A percentile compares a stretch with the other conserved stretches of the same genome.
Conservation (phyloP, 2,329 filamentous ascomycete genomes). For the Ceratocystis destructans region DNA sequence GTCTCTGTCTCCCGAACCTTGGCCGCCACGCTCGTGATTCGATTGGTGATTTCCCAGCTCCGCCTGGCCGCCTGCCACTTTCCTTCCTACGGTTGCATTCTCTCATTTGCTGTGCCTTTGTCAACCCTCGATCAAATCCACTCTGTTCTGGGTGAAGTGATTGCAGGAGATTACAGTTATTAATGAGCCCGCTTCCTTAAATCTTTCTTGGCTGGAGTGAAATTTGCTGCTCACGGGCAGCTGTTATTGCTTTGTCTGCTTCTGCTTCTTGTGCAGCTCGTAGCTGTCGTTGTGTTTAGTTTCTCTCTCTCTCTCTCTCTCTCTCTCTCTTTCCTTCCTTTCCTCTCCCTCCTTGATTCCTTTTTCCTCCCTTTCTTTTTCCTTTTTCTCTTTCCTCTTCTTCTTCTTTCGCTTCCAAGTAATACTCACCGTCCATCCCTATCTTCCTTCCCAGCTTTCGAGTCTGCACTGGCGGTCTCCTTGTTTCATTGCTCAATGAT, state of each 20-base stretch:
- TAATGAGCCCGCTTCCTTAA: not conserved
- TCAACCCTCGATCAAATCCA: not conserved
- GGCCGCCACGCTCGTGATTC: not conserved
- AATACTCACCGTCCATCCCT: not conserved
- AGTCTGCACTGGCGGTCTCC: slow-evolving; percentile 7
- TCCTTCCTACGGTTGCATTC: slow-evolving; percentile 1
- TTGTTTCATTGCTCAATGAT: slow-evolving; percentile 13
- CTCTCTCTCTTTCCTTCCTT: not conserved
- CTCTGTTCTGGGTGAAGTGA: not conserved
- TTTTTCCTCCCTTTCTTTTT: not conserved
- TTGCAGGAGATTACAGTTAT: not conserved
- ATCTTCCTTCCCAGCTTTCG: not conserved
- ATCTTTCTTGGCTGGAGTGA: not conserved
- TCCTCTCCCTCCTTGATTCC: not conserved
- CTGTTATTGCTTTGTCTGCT: not conserved
- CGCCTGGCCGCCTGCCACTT: not conserved
- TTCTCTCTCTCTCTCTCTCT: not conserved
- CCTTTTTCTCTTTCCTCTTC: slow-evolving; percentile 2
- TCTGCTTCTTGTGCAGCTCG: not conserved
- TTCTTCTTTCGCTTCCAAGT: not conserved
- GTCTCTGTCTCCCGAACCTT: not conserved
- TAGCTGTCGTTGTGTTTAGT: not conserved
- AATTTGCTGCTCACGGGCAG: not conserved
- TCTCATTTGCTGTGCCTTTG: slow-evolving; percentile 3
- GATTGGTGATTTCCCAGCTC: not conserved